Base-by-base conservation (phyloP, 2,329 filamentous ascomycete species). In the Botryotinia globosa region DNA sequence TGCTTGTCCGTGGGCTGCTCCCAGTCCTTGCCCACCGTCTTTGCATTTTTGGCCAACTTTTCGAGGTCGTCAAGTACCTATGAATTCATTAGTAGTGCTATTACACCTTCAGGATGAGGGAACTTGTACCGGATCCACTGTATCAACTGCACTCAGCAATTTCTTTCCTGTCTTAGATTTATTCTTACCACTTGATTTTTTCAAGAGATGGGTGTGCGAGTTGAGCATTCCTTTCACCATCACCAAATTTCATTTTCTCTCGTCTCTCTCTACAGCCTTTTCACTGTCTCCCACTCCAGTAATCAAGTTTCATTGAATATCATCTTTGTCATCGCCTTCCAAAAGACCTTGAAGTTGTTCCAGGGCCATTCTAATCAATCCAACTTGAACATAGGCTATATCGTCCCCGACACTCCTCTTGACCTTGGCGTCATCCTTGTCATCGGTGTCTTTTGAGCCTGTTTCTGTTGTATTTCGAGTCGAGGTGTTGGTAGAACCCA, bases 381-480 rank as follows among this genome's bases (percentile, higher is more conserved):
- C 45, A 51, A 2, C 45, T 51, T 25, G 22, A 51, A 51, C 9
- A 51, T 25, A 3, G 45, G 45, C 45, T 25, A 25, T 51, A 4
- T 51, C 45, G 10, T 51, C 45, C 10, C 45, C 45, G 25, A 51
- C 0, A 51, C 10, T 12, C 0, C 22, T 51, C 45, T 4, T 51
- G 22, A 1, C 10, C 9, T 51, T 25, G 45, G 9, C 10, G 0
- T 48, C 45, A 5, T 48, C 45, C 45, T 45, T 18, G 42, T 44
- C 42, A 51, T 51, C 45, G 4, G 22, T 25, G 9, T 51, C 22
- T 25, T 51, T 51, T 51, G 45, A 51, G 25, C 22, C 45, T 25
- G 2, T 51, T 25, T 4, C 4, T 25, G 22, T 4, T 12, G 22
- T 8, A 2, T 51, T 48, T 1, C 5, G 10, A 10, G 0, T 25